phyloP scores from a whole-genome alignment of 73 alveolate species.

The Paramecium caudatum region DNA sequence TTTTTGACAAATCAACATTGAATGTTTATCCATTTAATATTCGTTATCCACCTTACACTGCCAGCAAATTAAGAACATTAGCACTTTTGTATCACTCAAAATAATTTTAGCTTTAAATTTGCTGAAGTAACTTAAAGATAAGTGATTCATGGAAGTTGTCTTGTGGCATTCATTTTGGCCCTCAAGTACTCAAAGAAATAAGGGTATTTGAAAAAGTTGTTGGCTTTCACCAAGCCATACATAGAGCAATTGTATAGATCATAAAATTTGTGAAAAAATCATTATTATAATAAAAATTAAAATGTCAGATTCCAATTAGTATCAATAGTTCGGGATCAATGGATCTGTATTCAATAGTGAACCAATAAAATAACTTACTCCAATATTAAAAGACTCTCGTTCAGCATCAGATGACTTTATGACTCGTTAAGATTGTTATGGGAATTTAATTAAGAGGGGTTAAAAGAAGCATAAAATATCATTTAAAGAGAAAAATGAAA shows the following conservation, averaged over 20 bases:
- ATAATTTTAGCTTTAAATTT: background rate
- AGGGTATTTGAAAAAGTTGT: background rate
- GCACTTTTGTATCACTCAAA: background rate
- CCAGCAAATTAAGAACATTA: conserved; percentile 13
- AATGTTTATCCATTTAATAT: conserved; percentile 81
- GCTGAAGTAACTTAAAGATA: conserved; percentile 55
- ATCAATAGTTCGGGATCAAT: conserved; percentile 1
- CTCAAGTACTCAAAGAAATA: background rate
- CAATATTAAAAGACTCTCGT: background rate
- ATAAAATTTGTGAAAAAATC: conserved; percentile 25
- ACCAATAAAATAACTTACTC: conserved; percentile 9
- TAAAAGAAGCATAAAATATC: background rate
- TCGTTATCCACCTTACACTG: conserved; percentile 95
- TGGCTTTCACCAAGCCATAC: background rate
- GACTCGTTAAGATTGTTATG: background rate
- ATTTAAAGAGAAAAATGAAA: conserved; percentile 27
- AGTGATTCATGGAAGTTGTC: background rate
- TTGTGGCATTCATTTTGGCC: background rate
- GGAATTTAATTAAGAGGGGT: background rate
- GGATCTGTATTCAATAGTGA: conserved; percentile 36
- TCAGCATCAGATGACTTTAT: background rate
- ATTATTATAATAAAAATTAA: background rate
- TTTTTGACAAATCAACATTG: conserved; percentile 85
- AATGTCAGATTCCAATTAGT: conserved; percentile 30
- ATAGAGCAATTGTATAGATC: background rate